These are phyloP conservation scores for Eugenia klotzschiana DNA, from an alignment of 441 rosid species.

Conservation along the genomic window DNA sequence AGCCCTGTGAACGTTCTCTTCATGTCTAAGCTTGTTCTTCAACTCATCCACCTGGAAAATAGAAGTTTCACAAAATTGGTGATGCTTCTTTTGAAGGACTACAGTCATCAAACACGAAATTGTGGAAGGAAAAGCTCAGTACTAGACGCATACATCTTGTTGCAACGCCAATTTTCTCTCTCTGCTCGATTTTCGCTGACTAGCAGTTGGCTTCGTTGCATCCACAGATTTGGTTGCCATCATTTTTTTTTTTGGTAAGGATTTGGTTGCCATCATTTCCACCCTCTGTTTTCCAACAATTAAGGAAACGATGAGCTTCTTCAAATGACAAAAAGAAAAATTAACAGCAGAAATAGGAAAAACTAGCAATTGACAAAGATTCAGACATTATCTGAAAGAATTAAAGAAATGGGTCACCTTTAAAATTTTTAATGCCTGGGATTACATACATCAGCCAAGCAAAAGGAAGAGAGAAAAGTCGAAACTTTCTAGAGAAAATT, in stretches of 20 bases:
- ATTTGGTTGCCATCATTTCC: conserved; percentile 28
- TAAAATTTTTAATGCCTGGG: neutral
- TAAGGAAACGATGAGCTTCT: neutral
- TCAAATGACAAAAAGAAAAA: neutral
- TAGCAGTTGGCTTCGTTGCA: conserved; percentile 19
- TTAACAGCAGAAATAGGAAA: neutral
- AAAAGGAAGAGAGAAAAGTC: neutral
- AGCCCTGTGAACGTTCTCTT: conserved; percentile 80
- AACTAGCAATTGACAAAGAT: neutral
- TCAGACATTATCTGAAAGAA: neutral
- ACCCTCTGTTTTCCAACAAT: conserved; percentile 16
- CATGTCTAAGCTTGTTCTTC: conserved; percentile 66
- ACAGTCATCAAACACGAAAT: neutral
- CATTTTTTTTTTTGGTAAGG: no score
- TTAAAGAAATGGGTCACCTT: neutral
- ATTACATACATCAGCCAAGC: neutral
- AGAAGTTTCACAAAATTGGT: neutral
- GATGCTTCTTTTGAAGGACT: neutral
- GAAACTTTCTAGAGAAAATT: neutral
- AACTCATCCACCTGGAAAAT: conserved; percentile 58
- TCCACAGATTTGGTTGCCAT: conserved; percentile 22
- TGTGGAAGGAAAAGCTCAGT: neutral
- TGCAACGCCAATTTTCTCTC: conserved; percentile 52
- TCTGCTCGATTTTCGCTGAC: conserved; percentile 15
- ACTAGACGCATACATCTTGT: conserved; percentile 39